These are phyloP conservation scores for Apiospora kogelbergensis DNA, from an alignment of 2,329 filamentous ascomycete genomes.

Conservation along the genomic window DNA sequence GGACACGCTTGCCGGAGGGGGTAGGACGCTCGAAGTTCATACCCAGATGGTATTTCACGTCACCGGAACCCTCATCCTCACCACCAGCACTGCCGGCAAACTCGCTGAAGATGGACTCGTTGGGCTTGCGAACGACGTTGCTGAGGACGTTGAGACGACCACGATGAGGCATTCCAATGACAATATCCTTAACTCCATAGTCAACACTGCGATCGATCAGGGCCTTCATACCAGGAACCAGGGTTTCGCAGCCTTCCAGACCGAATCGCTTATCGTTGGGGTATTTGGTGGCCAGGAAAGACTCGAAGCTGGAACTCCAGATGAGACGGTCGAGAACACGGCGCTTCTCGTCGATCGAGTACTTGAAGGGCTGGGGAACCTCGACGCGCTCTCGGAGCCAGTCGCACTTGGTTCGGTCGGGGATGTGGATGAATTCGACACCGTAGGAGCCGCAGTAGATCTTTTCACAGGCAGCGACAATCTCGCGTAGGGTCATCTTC, in stretches of 20 bases:
- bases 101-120: slow-evolving; percentile 99
- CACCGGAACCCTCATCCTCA: slow-evolving; percentile 93
- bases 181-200: slow-evolving; percentile 97
- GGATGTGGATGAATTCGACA: slow-evolving; percentile 98
- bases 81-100: slow-evolving; percentile 87
- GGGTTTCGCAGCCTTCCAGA: slow-evolving; percentile 92
- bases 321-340: slow-evolving; percentile 96
- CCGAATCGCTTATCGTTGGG: slow-evolving; percentile 99
- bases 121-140: slow-evolving; percentile 98
- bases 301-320: slow-evolving; percentile 97
- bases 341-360: slow-evolving; percentile 97
- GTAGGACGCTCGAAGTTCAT: slow-evolving; percentile 99
- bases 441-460: slow-evolving; percentile 98
- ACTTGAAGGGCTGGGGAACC: slow-evolving; percentile 92
- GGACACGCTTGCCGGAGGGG: slow-evolving; percentile 97
- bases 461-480: slow-evolving; percentile 87
- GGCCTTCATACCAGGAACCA: slow-evolving; percentile 99
- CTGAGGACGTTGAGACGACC: slow-evolving; percentile 96
- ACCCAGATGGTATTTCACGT: slow-evolving; percentile 98
- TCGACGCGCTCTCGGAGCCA: slow-evolving; percentile 96
- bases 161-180: slow-evolving; percentile 99
- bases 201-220: slow-evolving; percentile 98
- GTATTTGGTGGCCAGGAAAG: slow-evolving; percentile 94
- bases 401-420: slow-evolving; percentile 95
- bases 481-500: slow-evolving; percentile 96